Conservation (phyloP, 2,329 filamentous ascomycete species). For the Claviceps citrina region DNA sequence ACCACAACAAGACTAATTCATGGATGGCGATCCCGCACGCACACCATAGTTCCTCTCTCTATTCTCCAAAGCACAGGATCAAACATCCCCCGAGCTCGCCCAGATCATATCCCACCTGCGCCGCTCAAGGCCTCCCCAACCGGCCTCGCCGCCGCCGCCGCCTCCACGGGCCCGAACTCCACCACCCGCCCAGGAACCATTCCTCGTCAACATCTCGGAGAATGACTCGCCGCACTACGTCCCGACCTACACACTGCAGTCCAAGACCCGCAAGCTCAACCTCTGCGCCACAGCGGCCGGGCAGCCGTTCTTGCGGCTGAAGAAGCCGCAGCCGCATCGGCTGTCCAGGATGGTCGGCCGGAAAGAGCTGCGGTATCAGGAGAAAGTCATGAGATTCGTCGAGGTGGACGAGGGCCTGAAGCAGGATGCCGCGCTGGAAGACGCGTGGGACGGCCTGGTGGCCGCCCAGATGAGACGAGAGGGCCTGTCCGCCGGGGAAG, state of each 20-base stretch:
- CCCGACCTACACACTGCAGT: slow-evolving; percentile 25
- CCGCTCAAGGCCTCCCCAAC: slow-evolving; percentile 12
- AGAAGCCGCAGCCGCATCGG: slow-evolving; percentile 46
- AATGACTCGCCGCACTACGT: slow-evolving; percentile 31
- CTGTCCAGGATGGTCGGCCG: slow-evolving; percentile 43
- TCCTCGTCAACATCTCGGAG: slow-evolving; percentile 19
- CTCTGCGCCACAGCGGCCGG: slow-evolving; percentile 36
- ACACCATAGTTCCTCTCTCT: slow-evolving; percentile 24
- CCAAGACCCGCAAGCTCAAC: slow-evolving; percentile 34
- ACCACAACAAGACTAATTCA: no score
- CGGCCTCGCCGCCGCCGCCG: slow-evolving; percentile 7
- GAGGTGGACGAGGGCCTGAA: slow-evolving; percentile 24
- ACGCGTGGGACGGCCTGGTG: slow-evolving; percentile 32
- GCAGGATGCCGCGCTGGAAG: slow-evolving; percentile 23
- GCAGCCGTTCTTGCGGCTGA: slow-evolving; percentile 49
- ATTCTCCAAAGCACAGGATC: slow-evolving; percentile 22
- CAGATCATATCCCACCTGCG: slow-evolving; percentile 27
- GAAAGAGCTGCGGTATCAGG: slow-evolving; percentile 30
- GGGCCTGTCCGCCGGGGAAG: neutral
- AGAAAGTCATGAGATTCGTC: slow-evolving; percentile 22
- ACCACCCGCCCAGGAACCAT: slow-evolving; percentile 13
- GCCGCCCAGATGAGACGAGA: slow-evolving; percentile 10
- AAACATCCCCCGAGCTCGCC: slow-evolving; percentile 24
- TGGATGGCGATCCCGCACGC: no score
- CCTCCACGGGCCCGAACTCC: no score